Evolutionary conservation across 2,329 filamentous ascomycete species (phyloP), one percentile per base, ranked within the genome.

Genomic region (Colletotrichum noveboracense): DNA sequence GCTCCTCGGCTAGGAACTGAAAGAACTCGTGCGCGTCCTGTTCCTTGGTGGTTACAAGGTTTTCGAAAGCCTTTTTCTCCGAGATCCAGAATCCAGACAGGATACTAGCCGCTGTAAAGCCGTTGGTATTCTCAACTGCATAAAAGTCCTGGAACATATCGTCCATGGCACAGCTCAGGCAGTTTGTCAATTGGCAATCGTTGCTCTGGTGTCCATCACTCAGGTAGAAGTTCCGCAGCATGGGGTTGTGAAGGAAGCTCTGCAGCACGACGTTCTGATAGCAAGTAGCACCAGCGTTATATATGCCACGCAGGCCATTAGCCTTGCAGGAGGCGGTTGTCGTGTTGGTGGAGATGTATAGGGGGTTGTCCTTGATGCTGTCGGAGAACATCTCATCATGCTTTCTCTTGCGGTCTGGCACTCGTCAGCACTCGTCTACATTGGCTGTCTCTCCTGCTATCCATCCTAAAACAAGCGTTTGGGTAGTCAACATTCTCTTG

Each of bases 21-120:
- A 98, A 97, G 85, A 98, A 98, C 83, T 98, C 96, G 82, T 98
- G 96, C 1, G 96, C 96, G 82, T 98, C 96, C 86, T 98, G 96
- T 85, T 98, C 96, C 80, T 96, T 95, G 80, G 97, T 98, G 13
- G 96, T 97, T 3, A 96, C 95, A 26, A 96, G 89, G 76, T 94
- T 93, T 85, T 95, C 91, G 76, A 93, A 93, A 0, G 91, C 90
- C 83, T 90, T 92, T 86, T 91, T 93, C 83, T 95, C 94, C 6
- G 94, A 95, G 79, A 96, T 95, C 96, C 96, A 98, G 81, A 96
- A 96, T 13, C 94, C 95, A 73, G 96, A 93, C 60, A 98, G 90
- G 81, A 98, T 95, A 80, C 95, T 96, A 10, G 97, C 94, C 2
- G 96, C 95, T 3, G 96, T 96, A 80, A 97, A 98, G 1, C 96